Evolutionary conservation across 257 asterid species (phyloP).

Genomic region (Coffea eugenioides): DNA sequence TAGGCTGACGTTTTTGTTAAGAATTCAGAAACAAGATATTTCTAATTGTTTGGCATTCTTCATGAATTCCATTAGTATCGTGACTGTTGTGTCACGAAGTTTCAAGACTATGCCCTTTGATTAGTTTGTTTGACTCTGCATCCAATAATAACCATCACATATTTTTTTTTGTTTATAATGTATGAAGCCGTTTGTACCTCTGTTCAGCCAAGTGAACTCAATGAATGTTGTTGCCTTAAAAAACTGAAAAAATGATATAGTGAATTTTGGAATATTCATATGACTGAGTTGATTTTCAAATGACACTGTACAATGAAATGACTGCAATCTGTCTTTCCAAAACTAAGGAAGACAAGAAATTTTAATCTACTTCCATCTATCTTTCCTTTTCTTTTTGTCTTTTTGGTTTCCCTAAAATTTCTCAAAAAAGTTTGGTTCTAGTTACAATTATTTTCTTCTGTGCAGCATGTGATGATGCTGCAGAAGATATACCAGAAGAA

Average conservation of each 20-base stretch:
- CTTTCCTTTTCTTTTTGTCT: too few species aligned
- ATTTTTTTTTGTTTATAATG: not conserved
- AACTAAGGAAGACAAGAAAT: not conserved
- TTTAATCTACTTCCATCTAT: not conserved
- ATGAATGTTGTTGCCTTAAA: not conserved
- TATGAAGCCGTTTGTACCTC: not conserved
- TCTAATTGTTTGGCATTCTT: too few species aligned
- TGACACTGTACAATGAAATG: not conserved
- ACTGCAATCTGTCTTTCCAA: not conserved
- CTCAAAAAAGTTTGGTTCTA: not conserved
- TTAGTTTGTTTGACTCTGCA: not conserved
- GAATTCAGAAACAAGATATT: not conserved
- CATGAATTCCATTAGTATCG: not conserved
- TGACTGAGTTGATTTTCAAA: not conserved
- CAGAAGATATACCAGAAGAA: slow-evolving; percentile 97
- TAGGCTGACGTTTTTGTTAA: not conserved
- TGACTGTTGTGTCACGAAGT: not conserved
- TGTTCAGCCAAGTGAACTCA: not conserved
- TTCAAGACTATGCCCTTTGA: not conserved
- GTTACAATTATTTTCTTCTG: slow-evolving; percentile 3
- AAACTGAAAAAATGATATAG: not conserved
- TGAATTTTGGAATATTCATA: not conserved
- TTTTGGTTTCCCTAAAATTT: not conserved
- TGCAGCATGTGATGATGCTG: slow-evolving; percentile 49
- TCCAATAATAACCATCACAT: not conserved